phyloP scores from a whole-genome alignment of 202 grass and related monocot species.

The Zizania palustris region DNA sequence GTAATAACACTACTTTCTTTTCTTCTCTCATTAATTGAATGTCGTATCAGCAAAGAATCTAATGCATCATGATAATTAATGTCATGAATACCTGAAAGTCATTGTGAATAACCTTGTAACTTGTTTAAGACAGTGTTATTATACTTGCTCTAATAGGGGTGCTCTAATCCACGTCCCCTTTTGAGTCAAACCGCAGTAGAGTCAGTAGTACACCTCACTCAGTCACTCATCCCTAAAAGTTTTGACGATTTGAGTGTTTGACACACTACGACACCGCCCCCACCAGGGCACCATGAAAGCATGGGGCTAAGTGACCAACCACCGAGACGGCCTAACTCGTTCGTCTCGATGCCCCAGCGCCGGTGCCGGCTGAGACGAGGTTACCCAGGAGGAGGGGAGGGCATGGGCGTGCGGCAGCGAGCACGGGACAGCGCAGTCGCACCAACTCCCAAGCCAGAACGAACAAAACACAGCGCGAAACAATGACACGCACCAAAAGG shows the following conservation, averaged over 20 bases:
- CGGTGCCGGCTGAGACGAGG: conserved; percentile 4
- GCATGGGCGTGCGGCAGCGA: not conserved
- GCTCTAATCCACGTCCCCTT: not conserved
- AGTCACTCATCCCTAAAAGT: no score
- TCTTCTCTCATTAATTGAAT: no score
- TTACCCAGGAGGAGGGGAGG: conserved; percentile 13
- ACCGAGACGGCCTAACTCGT: conserved; percentile 7
- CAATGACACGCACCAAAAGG: conserved; percentile 22
- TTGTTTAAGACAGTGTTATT: no score
- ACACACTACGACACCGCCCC: conserved; percentile 2
- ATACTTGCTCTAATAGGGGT: no score
- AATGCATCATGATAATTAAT: no score
- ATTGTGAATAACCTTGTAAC: no score
- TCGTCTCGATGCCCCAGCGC: not conserved
- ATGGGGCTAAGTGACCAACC: conserved; percentile 28
- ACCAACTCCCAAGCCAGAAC: conserved; percentile 42
- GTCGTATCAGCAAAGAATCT: no score
- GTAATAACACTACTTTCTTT: no score
- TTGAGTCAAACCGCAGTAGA: not conserved
- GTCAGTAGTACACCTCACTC: not conserved
- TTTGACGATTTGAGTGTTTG: conserved; percentile 28
- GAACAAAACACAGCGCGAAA: conserved; percentile 31
- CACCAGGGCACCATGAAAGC: not conserved
- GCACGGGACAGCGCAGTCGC: conserved; percentile 51
- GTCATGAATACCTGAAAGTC: no score